Base-by-base conservation (phyloP, 208 protist genomes). In the Plasmodiophora brassicae region DNA sequence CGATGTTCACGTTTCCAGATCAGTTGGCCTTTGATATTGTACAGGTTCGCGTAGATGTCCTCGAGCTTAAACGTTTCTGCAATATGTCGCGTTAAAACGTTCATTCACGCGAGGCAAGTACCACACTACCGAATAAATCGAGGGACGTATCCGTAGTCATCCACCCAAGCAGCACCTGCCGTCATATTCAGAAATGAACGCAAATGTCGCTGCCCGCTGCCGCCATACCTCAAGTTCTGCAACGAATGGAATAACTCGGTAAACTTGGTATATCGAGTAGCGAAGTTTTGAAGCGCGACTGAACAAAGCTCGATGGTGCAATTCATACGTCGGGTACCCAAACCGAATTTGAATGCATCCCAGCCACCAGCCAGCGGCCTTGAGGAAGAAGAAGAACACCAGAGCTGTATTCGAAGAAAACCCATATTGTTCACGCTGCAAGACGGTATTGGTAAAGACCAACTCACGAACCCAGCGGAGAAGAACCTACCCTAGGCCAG, bases 1-100 rank as follows among this genome's bases (percentile, higher is more conserved):
- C 65, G 65, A 78, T 78, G 65, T 32, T 78, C 65, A 44, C 65
- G 65, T 32, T 78, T 78, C 10, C 41, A 78, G n/a, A 78, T 78
- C n/a, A 78, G 65, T 8, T 78, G 14, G n/a, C 65, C 65, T 38
- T 78, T 78, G n/a, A 78, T 78, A 8, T 44, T 78, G 65, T 78
- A 78, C 41, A 78, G 65, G n/a, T 78, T 78, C 5, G 65, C 32
- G 41, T 78, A 78, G n/a, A 78, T 78, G 41, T 78, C 65, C 41
- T 78, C 65, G 5, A 78, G 65, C 41, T 78, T 78, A 38, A 78
- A 78, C n/a, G 65, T 78, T 32, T 78, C 65, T 78, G 41, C 32
- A 32, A 32, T 78, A 28, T 78, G 32, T n/a, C 10, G 41, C n/a
- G 5, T 78, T 78, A 5, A 32, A 78, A 5, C 32, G 32, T 32